Evolutionary conservation across 306 rosid species (phyloP), one percentile per base, ranked within the genome.

Genomic region (Amphicarpaea edgeworthii): DNA sequence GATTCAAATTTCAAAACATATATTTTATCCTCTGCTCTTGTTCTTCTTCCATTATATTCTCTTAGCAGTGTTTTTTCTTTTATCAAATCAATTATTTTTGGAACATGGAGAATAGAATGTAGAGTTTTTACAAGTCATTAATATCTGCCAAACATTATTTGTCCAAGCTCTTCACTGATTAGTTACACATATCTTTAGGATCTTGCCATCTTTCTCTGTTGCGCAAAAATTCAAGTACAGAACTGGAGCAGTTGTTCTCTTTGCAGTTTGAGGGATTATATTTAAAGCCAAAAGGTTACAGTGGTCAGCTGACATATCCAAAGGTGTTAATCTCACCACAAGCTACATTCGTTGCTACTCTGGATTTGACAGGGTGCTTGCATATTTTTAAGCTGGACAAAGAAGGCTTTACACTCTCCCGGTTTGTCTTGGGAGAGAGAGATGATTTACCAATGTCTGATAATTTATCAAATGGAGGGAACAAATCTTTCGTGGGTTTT

Each of bases 281-380:
- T 87, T 59, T 73, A 61, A 89, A 83, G 74, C 90, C 97, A 62
- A 92, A 86, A 80, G 88, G 77, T 55, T 78, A 73, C 77, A 73
- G 40, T 50, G 91, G 89, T 89, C 91, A 24, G 69, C 82, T 86
- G 67, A 75, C 90, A 81, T 85, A 82, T 89, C 86, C 93, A 41
- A 95, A 95, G 90, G 90, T 95, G 80, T 80, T 63, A 82, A 91
- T 95, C 80, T 92, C 99, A 73, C 93, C 91, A 63, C 84, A 87
- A 80, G 97, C 93, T 76, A 84, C 89, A 77, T 92, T 82, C 60
- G 17, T 92, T 83, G 93, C 92, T 59, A 89, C 96, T 72, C 83
- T 92, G 62, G 99, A 92, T 80, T 85, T 90, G 83, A 84, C 84
- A 12, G 97, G 97, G 68, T 61, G 87, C 80, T 69, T 92, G 85